These are phyloP conservation scores for Fusarium irregulare DNA, from an alignment of 2,329 filamentous ascomycete genomes.

Conservation along the genomic window DNA sequence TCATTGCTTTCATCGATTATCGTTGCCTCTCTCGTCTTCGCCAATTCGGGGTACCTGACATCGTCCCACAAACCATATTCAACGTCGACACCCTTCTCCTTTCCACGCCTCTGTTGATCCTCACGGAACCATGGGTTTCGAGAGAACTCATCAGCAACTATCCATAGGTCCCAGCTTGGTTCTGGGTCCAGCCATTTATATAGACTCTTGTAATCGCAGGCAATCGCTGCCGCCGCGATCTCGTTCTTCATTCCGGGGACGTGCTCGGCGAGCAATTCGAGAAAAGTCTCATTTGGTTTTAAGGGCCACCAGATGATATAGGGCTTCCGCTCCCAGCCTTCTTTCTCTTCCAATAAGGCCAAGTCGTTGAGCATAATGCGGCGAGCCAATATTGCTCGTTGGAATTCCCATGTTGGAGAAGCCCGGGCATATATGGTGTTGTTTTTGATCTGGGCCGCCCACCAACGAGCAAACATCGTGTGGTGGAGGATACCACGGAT, in stretches of 20 bases:
- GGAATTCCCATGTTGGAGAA: not conserved
- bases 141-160: not conserved
- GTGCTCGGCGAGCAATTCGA: too few species aligned
- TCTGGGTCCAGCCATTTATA: not conserved
- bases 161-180: not conserved
- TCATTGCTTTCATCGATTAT: not conserved
- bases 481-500: constrained; percentile 5
- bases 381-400: constrained; percentile 2
- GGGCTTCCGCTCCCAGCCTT: not conserved
- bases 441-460: constrained; percentile 9
- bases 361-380: constrained; percentile 19
- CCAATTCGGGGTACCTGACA: not conserved
- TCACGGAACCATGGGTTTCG: not conserved
- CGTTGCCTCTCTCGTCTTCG: not conserved
- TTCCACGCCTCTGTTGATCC: constrained; percentile 2
- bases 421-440: not conserved
- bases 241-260: not conserved
- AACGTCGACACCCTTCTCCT: not conserved
- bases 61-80: too few species aligned
- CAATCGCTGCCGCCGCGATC: constrained; percentile 3
- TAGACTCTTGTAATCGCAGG: not conserved
- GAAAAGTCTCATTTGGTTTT: too few species aligned
- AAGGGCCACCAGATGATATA: constrained; percentile 22
- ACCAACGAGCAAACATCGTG: constrained; percentile 17
- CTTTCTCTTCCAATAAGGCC: not conserved